Percentiles rank a stretch among this genome's conserved stretches.
phyloP scores from a whole-genome alignment of 225 moss, liverwort and hornwort genomes.

The Straminergon stramineum region DNA sequence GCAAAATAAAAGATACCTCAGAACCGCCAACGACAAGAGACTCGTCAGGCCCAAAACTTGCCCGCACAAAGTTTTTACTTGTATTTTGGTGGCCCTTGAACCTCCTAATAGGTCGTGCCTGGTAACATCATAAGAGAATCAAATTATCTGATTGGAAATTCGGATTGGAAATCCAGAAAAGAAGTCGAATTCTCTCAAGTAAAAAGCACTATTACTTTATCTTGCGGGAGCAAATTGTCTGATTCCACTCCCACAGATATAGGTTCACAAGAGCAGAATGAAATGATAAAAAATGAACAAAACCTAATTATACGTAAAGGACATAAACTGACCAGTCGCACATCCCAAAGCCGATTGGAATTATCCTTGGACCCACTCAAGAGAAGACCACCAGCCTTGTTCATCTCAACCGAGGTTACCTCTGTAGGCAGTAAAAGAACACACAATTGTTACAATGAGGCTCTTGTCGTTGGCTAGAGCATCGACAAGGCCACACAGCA shows the following conservation, averaged over 20 bases:
- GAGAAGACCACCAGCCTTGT: conserved; percentile 78
- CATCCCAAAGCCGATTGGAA: conserved; percentile 94
- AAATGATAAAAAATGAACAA: not conserved
- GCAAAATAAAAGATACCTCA: conserved; percentile 37
- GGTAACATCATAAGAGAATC: not conserved
- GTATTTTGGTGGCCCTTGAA: conserved; percentile 95
- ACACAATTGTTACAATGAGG: not conserved
- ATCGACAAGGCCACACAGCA: not conserved
- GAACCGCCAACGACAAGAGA: conserved; percentile 90
- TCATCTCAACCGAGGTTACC: conserved; percentile 96
- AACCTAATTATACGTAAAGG: not conserved
- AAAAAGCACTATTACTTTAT: not conserved
- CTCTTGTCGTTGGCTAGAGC: not conserved
- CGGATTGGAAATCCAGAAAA: not conserved
- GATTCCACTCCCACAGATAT: not conserved
- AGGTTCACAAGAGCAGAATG: not conserved
- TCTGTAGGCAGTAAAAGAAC: conserved; percentile 25
- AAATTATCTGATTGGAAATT: not conserved
- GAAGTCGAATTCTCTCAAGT: not conserved
- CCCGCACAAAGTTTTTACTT: conserved; percentile 89
- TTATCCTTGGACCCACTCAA: conserved; percentile 94
- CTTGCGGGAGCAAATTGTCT: not conserved
- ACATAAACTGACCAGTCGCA: conserved; percentile 58
- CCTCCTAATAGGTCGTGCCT: conserved; percentile 77
- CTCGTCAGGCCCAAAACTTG: conserved; percentile 87